Base-by-base conservation (phyloP, 2,329 filamentous ascomycete species). In the Cadophora gregata region DNA sequence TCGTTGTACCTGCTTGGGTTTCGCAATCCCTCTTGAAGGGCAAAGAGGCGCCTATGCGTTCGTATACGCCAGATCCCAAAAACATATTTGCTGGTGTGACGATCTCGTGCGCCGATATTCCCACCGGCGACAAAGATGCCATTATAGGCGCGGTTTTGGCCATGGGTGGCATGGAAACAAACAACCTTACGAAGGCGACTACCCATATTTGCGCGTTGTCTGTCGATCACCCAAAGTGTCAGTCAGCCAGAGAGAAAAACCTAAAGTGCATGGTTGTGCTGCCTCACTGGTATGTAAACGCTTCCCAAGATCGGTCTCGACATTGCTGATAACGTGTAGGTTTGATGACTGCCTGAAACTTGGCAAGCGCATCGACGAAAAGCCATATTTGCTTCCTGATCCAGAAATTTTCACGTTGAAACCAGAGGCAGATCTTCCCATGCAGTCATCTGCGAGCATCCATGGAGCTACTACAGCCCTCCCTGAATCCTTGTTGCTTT, bases 301-400 rank as follows among this genome's bases (percentile, higher is more conserved):
- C 2, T 16, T 7, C 12, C 2, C n/a, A 21, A 47, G 33, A 50
- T 21, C 42, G 36, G 47, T 31, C 58, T 45, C 51, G 38, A 2
- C 33, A 51, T 51, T 68, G 59, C 74, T 79, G 69, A 78, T 65
- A n/a, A 31, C 42, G 12, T 27, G 45, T 69, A 94, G 92, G 93
- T 97, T 99, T 76, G 95, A 98, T 73, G 95, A 97, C 77, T 99
- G 96, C 79, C 86, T 99, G 72, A 96, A 92, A 79, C 87, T 99
- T 31, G 94, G 95, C 59, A 94, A 93, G 78, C 89, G 92, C 67
- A 97, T 99, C 72, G 91, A 93, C 72, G 96, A 99, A 77, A 81
- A 83, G 7, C 96, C 96, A 0, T 99, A 99, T 76, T 81, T 87
- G 24, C 84, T 98, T 1, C 96, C 96, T 1, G 84, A 98, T 71